A percentile compares a stretch with the other conserved stretches of the same genome.
Evolutionary conservation across 768 basidiomycete genomes (phyloP).

Genomic region (Panus rudis): DNA sequence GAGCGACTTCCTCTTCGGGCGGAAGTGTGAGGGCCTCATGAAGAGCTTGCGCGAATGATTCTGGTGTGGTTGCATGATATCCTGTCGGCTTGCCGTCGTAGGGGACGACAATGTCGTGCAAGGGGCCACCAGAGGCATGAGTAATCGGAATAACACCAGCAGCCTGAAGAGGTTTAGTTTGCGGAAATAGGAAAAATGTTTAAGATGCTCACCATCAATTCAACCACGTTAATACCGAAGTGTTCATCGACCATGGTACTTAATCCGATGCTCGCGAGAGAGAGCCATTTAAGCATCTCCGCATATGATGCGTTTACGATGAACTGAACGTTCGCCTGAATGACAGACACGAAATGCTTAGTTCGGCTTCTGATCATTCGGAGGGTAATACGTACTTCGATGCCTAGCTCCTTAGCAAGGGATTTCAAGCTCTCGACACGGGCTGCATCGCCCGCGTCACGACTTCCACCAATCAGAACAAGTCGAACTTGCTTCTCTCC

Average conservation of each 20-base stretch:
- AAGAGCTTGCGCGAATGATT: constrained; percentile 61
- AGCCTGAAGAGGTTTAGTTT: constrained; percentile 43
- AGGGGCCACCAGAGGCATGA: constrained; percentile 89
- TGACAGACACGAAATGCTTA: background rate
- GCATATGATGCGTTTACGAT: constrained; percentile 78
- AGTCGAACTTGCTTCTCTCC: constrained; percentile 39
- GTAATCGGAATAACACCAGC: constrained; percentile 89
- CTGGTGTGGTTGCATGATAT: constrained; percentile 70
- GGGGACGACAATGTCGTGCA: constrained; percentile 87
- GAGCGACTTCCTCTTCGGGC: constrained; percentile 44
- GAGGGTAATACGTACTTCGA: constrained; percentile 43
- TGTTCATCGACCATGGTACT: constrained; percentile 99
- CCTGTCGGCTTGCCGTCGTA: constrained; percentile 65
- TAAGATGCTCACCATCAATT: constrained; percentile 76
- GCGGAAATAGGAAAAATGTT: constrained; percentile 7
- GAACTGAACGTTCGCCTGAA: constrained; percentile 66
- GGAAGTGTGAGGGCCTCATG: constrained; percentile 56
- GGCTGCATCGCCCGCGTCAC: constrained; percentile 68
- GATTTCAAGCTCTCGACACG: constrained; percentile 56
- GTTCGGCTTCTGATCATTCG: constrained; percentile 3
- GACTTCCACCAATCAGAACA: constrained; percentile 76
- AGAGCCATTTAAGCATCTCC: constrained; percentile 63
- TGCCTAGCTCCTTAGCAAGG: constrained; percentile 53
- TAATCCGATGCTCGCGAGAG: constrained; percentile 72
- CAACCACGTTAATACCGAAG: constrained; percentile 96